These are phyloP conservation scores for Leishmania major DNA, from an alignment of 208 protist species.

Conservation along the genomic window DNA sequence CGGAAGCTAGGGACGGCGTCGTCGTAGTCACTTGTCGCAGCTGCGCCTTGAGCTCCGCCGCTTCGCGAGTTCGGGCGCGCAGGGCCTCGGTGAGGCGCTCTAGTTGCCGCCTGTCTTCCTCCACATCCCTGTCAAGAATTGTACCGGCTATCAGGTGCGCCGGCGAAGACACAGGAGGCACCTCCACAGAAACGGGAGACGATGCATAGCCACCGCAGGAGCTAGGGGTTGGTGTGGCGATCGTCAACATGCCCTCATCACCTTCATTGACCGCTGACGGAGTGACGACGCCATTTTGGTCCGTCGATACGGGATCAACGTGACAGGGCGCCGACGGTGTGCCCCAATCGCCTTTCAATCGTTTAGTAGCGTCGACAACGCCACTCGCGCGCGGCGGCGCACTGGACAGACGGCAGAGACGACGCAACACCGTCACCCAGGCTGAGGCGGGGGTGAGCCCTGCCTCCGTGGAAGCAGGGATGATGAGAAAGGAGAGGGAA, in stretches of 20 bases:
- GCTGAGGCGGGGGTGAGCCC: neutral
- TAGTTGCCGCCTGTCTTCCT: slow-evolving; percentile 5
- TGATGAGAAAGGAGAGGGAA: neutral
- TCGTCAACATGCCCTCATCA: neutral
- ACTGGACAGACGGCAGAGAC: slow-evolving; percentile 2
- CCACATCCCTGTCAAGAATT: neutral
- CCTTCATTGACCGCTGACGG: neutral
- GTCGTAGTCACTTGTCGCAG: neutral
- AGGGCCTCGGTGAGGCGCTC: slow-evolving; percentile 5
- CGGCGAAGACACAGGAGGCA: neutral
- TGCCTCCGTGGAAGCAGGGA: neutral
- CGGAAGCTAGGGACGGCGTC: no score
- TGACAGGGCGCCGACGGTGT: neutral
- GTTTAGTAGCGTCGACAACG: neutral
- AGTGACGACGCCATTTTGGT: neutral
- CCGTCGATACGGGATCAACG: neutral
- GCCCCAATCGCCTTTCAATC: neutral
- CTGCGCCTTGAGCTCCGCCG: slow-evolving; percentile 10
- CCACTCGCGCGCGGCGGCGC: neutral
- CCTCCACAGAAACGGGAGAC: neutral
- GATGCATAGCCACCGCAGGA: neutral
- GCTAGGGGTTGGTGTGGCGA: neutral
- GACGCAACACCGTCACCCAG: slow-evolving; percentile 13
- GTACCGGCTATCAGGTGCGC: neutral
- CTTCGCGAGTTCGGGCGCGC: slow-evolving; percentile 16